phyloP scores from a whole-genome alignment of 2,329 filamentous ascomycete species.

The Fusarium aywerte region DNA sequence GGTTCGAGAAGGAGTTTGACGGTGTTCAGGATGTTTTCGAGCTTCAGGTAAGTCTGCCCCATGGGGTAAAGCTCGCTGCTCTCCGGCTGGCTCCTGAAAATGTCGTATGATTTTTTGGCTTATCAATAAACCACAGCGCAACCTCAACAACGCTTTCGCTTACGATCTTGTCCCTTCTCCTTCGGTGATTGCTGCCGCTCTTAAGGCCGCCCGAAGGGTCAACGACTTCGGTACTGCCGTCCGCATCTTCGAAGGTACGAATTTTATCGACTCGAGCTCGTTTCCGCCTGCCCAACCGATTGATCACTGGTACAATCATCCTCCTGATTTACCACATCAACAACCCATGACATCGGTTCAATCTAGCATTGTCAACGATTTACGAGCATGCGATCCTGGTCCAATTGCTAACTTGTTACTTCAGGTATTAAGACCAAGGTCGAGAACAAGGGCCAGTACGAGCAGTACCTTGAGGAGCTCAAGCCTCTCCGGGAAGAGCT shows the following conservation, averaged over 20 bases:
- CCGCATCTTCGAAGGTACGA: conserved; percentile 95
- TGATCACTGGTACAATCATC: conserved; percentile 12
- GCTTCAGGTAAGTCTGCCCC: conserved; percentile 79
- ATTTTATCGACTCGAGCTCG: conserved; percentile 32
- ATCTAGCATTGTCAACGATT: background rate
- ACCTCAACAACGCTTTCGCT: conserved; percentile 99
- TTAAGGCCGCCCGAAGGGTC: conserved; percentile 93
- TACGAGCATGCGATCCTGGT: conserved; percentile 4
- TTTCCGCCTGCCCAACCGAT: conserved; percentile 22
- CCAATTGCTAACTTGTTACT: conserved; percentile 31
- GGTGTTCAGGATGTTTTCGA: conserved; percentile 98
- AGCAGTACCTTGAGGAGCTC: conserved; percentile 94
- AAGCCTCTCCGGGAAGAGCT: conserved; percentile 94
- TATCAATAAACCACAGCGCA: conserved; percentile 66
- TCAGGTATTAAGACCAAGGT: conserved; percentile 98
- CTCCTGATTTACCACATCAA: conserved; percentile 18
- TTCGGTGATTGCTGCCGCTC: conserved; percentile 87
- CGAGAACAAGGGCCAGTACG: conserved; percentile 97
- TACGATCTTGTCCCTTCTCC: conserved; percentile 99
- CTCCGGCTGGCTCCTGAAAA: conserved; percentile 39
- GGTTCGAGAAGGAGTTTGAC: conserved; percentile 99
- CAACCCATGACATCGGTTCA: conserved; percentile 2
- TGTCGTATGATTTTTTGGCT: conserved; percentile 50
- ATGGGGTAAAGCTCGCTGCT: conserved; percentile 39
- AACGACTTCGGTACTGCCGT: conserved; percentile 99